Evolutionary conservation across 1,284 basidiomycete species (phyloP), one percentile per base, ranked within the genome.

Genomic region (Phylloporus sp.): DNA sequence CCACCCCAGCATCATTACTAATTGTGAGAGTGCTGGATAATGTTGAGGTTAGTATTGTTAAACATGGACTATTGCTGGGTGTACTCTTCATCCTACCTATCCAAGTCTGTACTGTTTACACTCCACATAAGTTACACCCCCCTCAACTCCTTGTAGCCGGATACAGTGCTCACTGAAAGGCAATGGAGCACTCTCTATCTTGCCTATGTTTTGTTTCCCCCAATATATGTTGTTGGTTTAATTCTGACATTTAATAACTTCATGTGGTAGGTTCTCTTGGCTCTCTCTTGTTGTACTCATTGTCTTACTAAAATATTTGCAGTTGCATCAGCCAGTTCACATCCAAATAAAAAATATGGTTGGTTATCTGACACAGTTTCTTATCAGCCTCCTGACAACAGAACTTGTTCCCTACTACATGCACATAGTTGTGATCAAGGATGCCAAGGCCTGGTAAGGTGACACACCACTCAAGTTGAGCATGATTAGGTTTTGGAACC

Each of bases 201-300:
- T 29, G 84, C 90, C 25, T 99, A 99, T 76, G 85, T 87, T 29
- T 82, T 97, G 11, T 99, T 99, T 75, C 91, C 97, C 1, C 97
- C 97, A 1, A 83, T 99, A 17, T 99, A 98, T 79, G 94, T 99
- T 64, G 97, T 95, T 2, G 97, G 98, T 0, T 97, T 98, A 0
- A 97, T 99, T 73, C 91, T 99, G 80, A 94, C 96, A 4, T 99
- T 96, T 85, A 98, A 98, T 78, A 95, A 98, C 79, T 99, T 96
- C 78, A 83, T 93, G 71, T 93, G 92, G 89, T 97, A 98, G 88
- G 94, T 95, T 55, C 66, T 85, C 76, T 73, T n/a, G 59, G 45
- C 35, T 58, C 41, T 35, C 43, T 32, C 58, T 29, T 37, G 19
- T 60, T 6, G 12, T 49, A 47, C 45, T 32, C 17, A 7, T 66